These are phyloP conservation scores for Sarocladiaceae sp. DNA, from an alignment of 2,329 filamentous ascomycete species.

Conservation along the genomic window DNA sequence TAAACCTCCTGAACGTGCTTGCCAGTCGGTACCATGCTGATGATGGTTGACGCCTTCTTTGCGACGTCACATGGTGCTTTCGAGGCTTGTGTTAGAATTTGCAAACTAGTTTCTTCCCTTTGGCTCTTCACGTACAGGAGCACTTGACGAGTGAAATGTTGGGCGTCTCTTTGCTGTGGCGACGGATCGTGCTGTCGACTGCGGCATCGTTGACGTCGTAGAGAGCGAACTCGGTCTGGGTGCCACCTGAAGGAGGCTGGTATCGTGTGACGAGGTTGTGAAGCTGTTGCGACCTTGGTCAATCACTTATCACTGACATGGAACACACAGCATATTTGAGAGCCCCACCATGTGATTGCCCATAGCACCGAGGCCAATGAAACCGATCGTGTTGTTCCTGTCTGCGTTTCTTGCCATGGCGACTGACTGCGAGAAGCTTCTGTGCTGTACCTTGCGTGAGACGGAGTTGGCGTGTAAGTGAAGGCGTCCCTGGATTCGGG, in stretches of 20 bases:
- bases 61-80: not conserved
- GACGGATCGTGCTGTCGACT: not conserved
- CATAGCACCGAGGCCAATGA: slow-evolving; percentile 4
- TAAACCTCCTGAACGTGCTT: not conserved
- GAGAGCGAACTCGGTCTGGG: not conserved
- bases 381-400: not conserved
- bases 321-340: not conserved
- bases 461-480: too few species aligned
- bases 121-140: not conserved
- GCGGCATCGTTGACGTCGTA: not conserved
- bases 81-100: not conserved
- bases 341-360: not conserved
- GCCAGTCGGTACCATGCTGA: not conserved
- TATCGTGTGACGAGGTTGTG: not conserved
- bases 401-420: not conserved
- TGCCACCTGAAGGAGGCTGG: not conserved
- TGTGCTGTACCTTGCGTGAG: not conserved
- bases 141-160: not conserved
- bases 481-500: too few species aligned
- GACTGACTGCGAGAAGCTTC: not conserved
- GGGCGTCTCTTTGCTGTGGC: not conserved
- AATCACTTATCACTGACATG: not conserved
- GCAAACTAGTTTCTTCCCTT: not conserved
- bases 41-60: not conserved
- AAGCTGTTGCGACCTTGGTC: not conserved